Conservation (phyloP, 345 rosid genomes). For the Populus tremula region DNA sequence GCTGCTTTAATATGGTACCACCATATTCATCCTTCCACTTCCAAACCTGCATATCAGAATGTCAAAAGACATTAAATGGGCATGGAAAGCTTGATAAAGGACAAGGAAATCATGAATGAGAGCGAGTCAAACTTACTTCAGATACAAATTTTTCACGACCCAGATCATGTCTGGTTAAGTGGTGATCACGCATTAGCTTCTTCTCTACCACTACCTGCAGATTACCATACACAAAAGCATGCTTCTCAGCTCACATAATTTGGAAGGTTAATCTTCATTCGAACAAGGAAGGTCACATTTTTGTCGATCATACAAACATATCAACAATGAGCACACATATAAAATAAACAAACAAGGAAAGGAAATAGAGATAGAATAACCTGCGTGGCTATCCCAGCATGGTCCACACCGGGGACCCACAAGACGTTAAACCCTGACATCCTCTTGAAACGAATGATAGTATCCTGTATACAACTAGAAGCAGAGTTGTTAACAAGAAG, state of each 20-base stretch:
- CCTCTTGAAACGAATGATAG: slow-evolving; percentile 85
- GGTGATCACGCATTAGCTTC: slow-evolving; percentile 75
- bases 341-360: not conserved
- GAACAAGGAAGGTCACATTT: not conserved
- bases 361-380: slow-evolving; percentile 26
- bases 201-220: slow-evolving; percentile 92
- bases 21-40: slow-evolving; percentile 84
- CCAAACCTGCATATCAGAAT: slow-evolving; percentile 63
- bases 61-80: slow-evolving; percentile 6
- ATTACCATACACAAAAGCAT: not conserved
- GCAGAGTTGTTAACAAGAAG: not conserved
- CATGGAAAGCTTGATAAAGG: not conserved
- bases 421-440: slow-evolving; percentile 92
- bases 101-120: slow-evolving; percentile 5
- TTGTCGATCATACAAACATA: not conserved
- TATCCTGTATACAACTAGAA: slow-evolving; percentile 53
- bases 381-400: slow-evolving; percentile 99
- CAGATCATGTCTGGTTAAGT: slow-evolving; percentile 77
- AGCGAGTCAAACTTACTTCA: slow-evolving; percentile 49
- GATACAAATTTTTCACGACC: slow-evolving; percentile 85
- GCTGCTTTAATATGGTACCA: slow-evolving; percentile 66
- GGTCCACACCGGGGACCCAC: slow-evolving; percentile 97
- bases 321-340: not conserved
- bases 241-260: not conserved
- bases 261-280: not conserved